Percentiles rank a stretch among this genome's conserved stretches.
Conservation (phyloP, 2,329 filamentous ascomycete species). For the Cladosporium sp. region DNA sequence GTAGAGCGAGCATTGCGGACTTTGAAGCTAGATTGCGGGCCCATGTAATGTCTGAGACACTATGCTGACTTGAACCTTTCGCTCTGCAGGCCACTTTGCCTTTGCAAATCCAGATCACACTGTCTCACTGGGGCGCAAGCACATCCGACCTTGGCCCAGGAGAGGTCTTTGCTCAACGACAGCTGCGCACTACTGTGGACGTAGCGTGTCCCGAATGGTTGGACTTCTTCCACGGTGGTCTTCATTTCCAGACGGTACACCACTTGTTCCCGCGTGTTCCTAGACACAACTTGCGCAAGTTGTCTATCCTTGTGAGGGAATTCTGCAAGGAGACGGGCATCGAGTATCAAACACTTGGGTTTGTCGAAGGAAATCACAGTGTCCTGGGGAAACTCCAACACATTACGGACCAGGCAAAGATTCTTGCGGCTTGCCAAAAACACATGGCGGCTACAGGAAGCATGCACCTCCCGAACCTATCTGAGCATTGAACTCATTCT, state of each 20-base stretch:
- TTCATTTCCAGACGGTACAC: constrained; percentile 89
- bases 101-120: constrained; percentile 84
- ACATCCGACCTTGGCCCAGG: constrained; percentile 80
- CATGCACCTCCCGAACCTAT: not conserved
- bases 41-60: too few species aligned
- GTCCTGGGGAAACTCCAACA: constrained; percentile 77
- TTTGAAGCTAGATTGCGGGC: too few species aligned
- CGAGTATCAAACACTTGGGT: constrained; percentile 83
- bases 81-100: constrained; percentile 79
- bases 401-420: constrained; percentile 57
- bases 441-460: constrained; percentile 43
- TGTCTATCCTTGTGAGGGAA: constrained; percentile 74
- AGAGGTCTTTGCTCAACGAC: constrained; percentile 87
- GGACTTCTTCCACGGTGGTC: constrained; percentile 83
- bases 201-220: constrained; percentile 64
- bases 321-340: constrained; percentile 83
- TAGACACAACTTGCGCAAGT: constrained; percentile 75
- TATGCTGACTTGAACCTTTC: too few species aligned
- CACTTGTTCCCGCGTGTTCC: constrained; percentile 84
- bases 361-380: constrained; percentile 80
- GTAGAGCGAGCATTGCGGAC: too few species aligned
- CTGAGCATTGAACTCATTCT: not conserved
- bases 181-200: constrained; percentile 67
- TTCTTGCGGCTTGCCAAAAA: constrained; percentile 38
- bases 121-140: constrained; percentile 90